Evolutionary conservation across 2,329 filamentous ascomycete genomes (phyloP), one percentile per base, ranked within the genome.

Genomic region (Fusarium subtropicale): DNA sequence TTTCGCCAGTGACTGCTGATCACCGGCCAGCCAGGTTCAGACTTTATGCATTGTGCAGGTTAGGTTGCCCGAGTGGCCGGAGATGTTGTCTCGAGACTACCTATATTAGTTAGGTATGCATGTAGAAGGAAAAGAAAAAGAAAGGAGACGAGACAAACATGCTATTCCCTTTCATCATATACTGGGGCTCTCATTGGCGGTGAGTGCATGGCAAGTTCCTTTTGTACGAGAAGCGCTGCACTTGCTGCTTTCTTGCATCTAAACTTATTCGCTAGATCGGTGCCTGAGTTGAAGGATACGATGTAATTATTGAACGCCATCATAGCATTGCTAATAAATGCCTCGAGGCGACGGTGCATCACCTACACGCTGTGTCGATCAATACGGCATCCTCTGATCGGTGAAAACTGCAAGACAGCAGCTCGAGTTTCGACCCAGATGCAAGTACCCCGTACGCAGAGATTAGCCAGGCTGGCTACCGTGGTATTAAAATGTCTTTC

Each of bases 1-100:
- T 70, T 59, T 66, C 45, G 58, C 68, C 56, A 56, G 52, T 60
- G 31, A 60, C 59, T 64, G 64, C 60, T 71, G 61, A 66, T 71
- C 71, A 51, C 13, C 72, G 52, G 47, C 60, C 59, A 69, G 58
- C 63, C 42, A 56, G 20, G 34, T 30, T 48, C 46, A 30, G 34
- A 20, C 46, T 39, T 55, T 64, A 31, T 53, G 54, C 46, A 50
- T 33, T 47, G 30, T 30, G 22, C 41, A 47, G 47, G 31, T 60
- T 60, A 47, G 36, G 31, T 60, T 60, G 44, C 53, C 56, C 62
- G 30, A 55, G 42, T 48, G 31, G 61, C 15, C 59, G 50, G 69
- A 66, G 56, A 61, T 61, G 53, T 55, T 44, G 58, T 50, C 56
- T 69, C 47, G 44, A 56, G 48, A 45, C 41, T 50, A 34, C 47